Percentiles rank a stretch among this genome's conserved stretches.
phyloP scores from a whole-genome alignment of 345 rosid species.

The Xanthoceras sorbifolium region DNA sequence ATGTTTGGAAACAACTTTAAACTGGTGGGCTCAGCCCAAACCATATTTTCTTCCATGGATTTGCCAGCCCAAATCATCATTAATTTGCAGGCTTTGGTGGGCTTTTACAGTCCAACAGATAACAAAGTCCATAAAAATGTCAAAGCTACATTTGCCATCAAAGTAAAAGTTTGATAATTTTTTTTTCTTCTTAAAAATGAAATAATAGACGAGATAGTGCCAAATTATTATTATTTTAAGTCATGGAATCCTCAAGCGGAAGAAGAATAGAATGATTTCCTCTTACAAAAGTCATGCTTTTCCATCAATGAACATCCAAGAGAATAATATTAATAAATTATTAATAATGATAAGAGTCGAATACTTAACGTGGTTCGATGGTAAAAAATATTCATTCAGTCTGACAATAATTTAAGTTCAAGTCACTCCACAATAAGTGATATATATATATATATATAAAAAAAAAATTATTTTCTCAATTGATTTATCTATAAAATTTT shows the following conservation, averaged over 20 bases:
- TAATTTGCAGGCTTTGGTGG: neutral
- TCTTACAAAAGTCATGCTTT: conserved; percentile 10
- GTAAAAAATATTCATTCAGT: too few species aligned
- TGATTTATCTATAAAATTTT: neutral
- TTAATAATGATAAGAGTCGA: neutral
- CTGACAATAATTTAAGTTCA: too few species aligned
- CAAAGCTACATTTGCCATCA: neutral
- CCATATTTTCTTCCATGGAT: neutral
- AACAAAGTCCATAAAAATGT: neutral
- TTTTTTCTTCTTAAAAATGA: too few species aligned
- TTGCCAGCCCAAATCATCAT: neutral
- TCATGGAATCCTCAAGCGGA: neutral
- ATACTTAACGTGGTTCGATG: too few species aligned
- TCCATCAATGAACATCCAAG: neutral
- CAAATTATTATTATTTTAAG: neutral
- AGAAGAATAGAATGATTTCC: neutral
- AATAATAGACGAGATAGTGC: neutral
- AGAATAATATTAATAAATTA: neutral
- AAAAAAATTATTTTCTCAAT: conserved; percentile 11
- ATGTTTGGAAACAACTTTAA: too few species aligned
- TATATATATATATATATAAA: too few species aligned
- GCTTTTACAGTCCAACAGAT: neutral
- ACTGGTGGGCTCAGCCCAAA: neutral
- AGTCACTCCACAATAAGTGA: too few species aligned
- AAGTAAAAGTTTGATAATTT: too few species aligned